These are phyloP conservation scores for Boletus rubescentipes DNA, from an alignment of 768 basidiomycete species.

Conservation along the genomic window DNA sequence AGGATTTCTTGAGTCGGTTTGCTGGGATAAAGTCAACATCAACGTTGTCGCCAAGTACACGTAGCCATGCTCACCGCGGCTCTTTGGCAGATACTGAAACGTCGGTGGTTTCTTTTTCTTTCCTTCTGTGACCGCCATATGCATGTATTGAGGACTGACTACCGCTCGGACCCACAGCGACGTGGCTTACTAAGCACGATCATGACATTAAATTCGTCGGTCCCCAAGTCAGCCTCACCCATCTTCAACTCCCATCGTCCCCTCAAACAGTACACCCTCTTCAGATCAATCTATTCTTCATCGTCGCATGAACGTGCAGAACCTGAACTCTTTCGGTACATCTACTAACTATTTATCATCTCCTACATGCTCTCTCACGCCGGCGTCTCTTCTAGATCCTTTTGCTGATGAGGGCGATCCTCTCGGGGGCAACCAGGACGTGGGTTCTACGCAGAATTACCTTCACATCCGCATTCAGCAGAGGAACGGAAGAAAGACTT, in stretches of 20 bases:
- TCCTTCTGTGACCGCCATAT: constrained; percentile 2
- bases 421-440: constrained; percentile 69
- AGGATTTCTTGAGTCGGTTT: constrained; percentile 75
- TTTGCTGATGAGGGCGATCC: constrained; percentile 94
- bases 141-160: background rate
- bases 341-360: constrained; percentile 15
- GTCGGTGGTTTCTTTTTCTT: constrained; percentile 60
- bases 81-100: constrained; percentile 63
- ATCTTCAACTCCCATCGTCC: constrained; percentile 30
- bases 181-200: constrained; percentile 26
- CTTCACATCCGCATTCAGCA: constrained; percentile 99
- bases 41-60: background rate
- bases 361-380: constrained; percentile 8
- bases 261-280: constrained; percentile 47
- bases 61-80: constrained; percentile 51
- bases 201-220: constrained; percentile 25
- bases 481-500: constrained; percentile 96
- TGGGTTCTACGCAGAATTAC: constrained; percentile 79
- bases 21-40: constrained; percentile 43
- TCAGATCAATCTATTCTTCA: constrained; percentile 41
- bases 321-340: constrained; percentile 77
- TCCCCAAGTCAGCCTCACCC: constrained; percentile 10
- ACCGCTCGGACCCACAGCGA: background rate
- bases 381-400: constrained; percentile 61
- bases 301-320: constrained; percentile 95